A percentile compares a stretch with the other conserved stretches of the same genome.
Evolutionary conservation across 1,284 basidiomycete species (phyloP).

Genomic region (Puccinia brachypodii): DNA sequence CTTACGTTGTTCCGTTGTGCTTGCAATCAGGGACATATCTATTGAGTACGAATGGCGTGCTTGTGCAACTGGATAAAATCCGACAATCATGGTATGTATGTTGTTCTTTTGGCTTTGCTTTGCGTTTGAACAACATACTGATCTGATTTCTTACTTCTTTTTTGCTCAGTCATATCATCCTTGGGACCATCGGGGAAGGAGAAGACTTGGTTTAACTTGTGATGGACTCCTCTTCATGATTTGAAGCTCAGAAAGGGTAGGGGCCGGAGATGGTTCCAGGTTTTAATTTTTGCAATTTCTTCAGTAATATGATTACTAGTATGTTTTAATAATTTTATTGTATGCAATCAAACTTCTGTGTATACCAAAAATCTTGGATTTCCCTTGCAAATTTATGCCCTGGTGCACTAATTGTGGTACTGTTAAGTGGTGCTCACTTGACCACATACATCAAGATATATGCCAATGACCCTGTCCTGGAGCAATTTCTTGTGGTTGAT

Average conservation of each 20-base stretch:
- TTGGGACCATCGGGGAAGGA: neutral
- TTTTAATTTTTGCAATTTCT: neutral
- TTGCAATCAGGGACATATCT: constrained; percentile 29
- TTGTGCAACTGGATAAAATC: constrained; percentile 39
- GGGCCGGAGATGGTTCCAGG: neutral
- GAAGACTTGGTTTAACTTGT: neutral
- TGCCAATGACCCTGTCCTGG: no score
- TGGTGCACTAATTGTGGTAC: no score
- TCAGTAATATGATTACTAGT: neutral
- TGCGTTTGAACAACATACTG: neutral
- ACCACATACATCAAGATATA: no score
- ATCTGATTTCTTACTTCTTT: neutral
- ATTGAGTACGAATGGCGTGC: constrained; percentile 30
- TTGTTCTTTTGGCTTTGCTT: neutral
- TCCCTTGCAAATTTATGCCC: no score
- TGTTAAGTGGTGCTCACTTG: no score
- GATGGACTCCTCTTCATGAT: neutral
- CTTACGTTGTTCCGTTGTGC: neutral
- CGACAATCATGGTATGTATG: constrained; percentile 10
- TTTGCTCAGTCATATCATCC: neutral
- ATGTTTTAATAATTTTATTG: neutral
- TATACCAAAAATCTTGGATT: no score
- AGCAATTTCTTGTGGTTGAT: no score
- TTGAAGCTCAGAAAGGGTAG: no score
- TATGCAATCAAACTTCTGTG: no score